Percentiles rank a stretch among this genome's conserved stretches.
Conservation (phyloP, 768 basidiomycete genomes). For the Cystofilobasidium ferigula region DNA sequence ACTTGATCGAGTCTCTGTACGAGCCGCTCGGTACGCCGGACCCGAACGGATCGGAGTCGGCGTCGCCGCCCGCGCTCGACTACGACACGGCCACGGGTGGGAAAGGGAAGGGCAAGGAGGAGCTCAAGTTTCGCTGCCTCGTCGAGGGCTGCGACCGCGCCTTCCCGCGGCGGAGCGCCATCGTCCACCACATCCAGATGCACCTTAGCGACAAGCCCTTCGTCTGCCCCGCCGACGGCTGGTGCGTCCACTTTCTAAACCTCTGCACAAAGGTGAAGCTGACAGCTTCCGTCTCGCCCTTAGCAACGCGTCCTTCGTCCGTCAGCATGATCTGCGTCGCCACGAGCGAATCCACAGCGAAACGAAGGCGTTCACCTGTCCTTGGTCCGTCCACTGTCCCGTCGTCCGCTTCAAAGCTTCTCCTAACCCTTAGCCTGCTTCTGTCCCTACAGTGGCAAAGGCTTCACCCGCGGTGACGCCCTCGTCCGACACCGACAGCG, state of each 20-base stretch:
- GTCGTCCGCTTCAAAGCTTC: no score
- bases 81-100: background rate
- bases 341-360: constrained; percentile 42
- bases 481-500: constrained; percentile 41
- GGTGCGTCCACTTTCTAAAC: constrained; percentile 34
- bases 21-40: constrained; percentile 3
- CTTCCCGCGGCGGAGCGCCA: constrained; percentile 38
- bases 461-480: constrained; percentile 42
- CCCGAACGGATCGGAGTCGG: background rate
- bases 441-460: constrained; percentile 38
- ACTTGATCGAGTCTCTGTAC: constrained; percentile 1
- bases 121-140: constrained; percentile 32
- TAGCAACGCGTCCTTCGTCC: constrained; percentile 41
- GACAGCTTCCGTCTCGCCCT: background rate
- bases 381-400: constrained; percentile 36
- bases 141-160: constrained; percentile 33
- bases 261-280: background rate
- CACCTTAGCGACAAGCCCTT: constrained; percentile 44
- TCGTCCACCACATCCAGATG: constrained; percentile 42
- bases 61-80: constrained; percentile 1
- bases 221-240: constrained; percentile 38
- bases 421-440: background rate
- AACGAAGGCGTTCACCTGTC: constrained; percentile 41
- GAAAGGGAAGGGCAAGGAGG: constrained; percentile 11
- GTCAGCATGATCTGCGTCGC: constrained; percentile 41